Evolutionary conservation across 2,329 filamentous ascomycete genomes (phyloP), one percentile per base, ranked within the genome.

Genomic region (Ophiosphaerella narmari): DNA sequence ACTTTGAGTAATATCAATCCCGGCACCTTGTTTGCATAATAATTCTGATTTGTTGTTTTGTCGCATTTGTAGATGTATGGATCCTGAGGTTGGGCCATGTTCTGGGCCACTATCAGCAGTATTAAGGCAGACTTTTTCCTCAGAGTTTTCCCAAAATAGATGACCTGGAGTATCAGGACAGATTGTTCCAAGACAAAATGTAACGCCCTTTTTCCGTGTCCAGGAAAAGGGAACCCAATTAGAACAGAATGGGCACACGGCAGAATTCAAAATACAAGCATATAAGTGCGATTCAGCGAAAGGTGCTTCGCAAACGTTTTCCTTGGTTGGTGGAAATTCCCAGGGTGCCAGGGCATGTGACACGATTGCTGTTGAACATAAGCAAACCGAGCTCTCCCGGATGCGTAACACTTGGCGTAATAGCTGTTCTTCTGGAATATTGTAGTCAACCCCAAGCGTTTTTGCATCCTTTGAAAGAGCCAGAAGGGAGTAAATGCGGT

Each of bases 401-500:
- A 44, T 4, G 21, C 26, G 34, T 16, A 49, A 29, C 7, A 49
- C 36, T 29, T 49, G 46, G 7, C 34, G 39, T 29, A 44, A 5
- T 21, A 49, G 4, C 11, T 44, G 40, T 21, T 44, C 12, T 23
- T 49, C 40, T n/a, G 46, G 32, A 5, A 37, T 23, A 35, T 44
- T 12, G 35, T 49, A 49, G 16, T 49, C 46, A 7, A 49, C 46
- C 12, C n/a, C 23, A 26, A 49, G 34, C 2, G 31, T 31, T 18
- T 43, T 5, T 16, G 23, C 39, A 26, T 49, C 46, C 12, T 39
- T 40, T 8, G 39, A 39, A 11, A 49, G 36, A 26, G 40, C 46
- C 4, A 49, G 46, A 26, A 49, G 33, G 33, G 46, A 49, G 35
- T 49, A 49, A 24, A 50, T 35, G n/a, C 43, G 24, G 16, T 51